phyloP scores from a whole-genome alignment of 768 basidiomycete genomes.

The Coprinopsis cinerea region DNA sequence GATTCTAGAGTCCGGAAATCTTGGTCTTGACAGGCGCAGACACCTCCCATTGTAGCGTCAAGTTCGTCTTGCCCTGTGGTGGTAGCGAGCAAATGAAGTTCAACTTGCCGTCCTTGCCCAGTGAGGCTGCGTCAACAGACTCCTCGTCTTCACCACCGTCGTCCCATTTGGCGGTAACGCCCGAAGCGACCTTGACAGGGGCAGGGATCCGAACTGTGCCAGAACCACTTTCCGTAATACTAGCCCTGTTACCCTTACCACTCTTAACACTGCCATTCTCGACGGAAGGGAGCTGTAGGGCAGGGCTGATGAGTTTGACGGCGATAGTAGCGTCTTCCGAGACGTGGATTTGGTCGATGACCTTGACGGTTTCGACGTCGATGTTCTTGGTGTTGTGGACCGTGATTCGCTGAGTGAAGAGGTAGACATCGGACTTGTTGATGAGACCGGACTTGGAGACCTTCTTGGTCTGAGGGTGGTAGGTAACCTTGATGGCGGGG shows the following conservation, averaged over 20 bases:
- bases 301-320: conserved; percentile 26
- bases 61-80: conserved; percentile 24
- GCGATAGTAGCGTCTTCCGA: conserved; percentile 26
- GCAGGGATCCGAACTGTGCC: conserved; percentile 4
- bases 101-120: conserved; percentile 30
- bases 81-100: conserved; percentile 24
- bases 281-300: conserved; percentile 14
- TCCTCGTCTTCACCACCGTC: conserved; percentile 20
- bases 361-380: conserved; percentile 20
- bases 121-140: conserved; percentile 15
- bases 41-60: conserved; percentile 31
- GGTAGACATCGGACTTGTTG: conserved; percentile 23
- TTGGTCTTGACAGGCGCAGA: conserved; percentile 19
- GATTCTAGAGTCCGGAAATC: conserved; percentile 16
- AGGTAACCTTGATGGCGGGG: conserved; percentile 32
- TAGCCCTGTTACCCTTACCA: background rate
- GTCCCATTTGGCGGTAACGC: conserved; percentile 28
- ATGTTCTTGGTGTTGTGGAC: conserved; percentile 30
- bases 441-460: conserved; percentile 27
- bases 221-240: background rate
- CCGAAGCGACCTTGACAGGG: conserved; percentile 18
- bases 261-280: conserved; percentile 2
- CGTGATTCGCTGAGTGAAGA: conserved; percentile 31
- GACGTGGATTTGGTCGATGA: conserved; percentile 32
- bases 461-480: conserved; percentile 31